Evolutionary conservation across 306 rosid species (phyloP), one percentile per base, ranked within the genome.

Genomic region (Quercus gilva): DNA sequence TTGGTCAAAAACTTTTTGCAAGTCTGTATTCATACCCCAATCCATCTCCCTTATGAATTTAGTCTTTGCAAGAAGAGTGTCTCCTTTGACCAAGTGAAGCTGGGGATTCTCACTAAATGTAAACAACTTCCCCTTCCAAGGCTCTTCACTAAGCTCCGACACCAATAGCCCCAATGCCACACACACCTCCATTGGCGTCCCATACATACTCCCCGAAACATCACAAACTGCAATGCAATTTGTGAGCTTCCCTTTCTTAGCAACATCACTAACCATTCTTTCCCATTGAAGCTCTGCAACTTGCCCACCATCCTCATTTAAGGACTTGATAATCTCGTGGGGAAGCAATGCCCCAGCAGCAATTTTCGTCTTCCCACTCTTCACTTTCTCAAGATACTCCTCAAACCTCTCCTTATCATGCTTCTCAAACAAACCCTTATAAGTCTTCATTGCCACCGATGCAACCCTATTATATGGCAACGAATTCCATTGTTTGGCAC

Each of bases 331-430:
- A 26, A 86, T 81, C 64, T 86, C 78, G 69, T 86, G 85, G 0
- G 87, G 87, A 75, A 86, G 87, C 77, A 86, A 12, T 45, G 89
- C 89, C 12, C 85, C 89, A 1, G 84, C 84, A 1, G 89, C 89
- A 21, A 86, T 83, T 37, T 23, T 86, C 2, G 71, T 15, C 77
- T 83, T 83, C 4, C 89, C 85, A 4, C 69, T 31, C 49, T 53
- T 51, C 49, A 83, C 87, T 5, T 83, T 74, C 72, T 49, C 59
- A 53, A 80, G 70, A 56, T 78, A 83, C 26, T 75, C 73, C 9
- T 13, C 20, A 35, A 86, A 86, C 67, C 89, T 78, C 65, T 80
- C 85, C 11, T 37, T 20, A 25, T 86, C 84, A 55, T 83, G 87
- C 76, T 80, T 20, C 58, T 51, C 0, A 41, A 83, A 83, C 65